Evolutionary conservation across 805 yeast genomes (phyloP).

Genomic region (Wickerhamomyces mucosus): DNA sequence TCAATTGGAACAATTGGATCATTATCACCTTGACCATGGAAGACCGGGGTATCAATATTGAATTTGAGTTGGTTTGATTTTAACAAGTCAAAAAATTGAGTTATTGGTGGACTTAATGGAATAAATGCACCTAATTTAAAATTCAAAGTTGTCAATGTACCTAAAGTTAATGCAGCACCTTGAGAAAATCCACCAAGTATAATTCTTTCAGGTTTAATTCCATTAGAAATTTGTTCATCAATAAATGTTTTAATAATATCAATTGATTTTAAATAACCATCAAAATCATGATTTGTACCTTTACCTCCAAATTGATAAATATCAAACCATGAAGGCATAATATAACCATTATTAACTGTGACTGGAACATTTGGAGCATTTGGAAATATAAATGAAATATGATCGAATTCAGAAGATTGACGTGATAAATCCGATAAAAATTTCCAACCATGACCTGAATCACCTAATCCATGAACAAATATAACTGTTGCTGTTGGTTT

Average conservation of each 20-base stretch:
- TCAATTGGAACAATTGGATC: constrained; percentile 53
- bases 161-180: constrained; percentile 78
- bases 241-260: constrained; percentile 36
- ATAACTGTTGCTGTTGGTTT: constrained; percentile 58
- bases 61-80: constrained; percentile 11
- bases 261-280: constrained; percentile 44
- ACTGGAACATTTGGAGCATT: constrained; percentile 74
- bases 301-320: constrained; percentile 43
- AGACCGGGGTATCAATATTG: constrained; percentile 63
- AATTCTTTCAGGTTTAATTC: constrained; percentile 55
- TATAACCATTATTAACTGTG: constrained; percentile 53
- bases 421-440: constrained; percentile 63
- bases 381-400: constrained; percentile 76
- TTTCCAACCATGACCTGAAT: constrained; percentile 82
- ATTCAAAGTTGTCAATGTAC: constrained; percentile 43
- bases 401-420: constrained; percentile 34
- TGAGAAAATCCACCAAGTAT: constrained; percentile 95
- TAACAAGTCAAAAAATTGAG: constrained; percentile 22
- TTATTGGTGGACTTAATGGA: constrained; percentile 63
- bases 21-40: constrained; percentile 79
- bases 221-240: constrained; percentile 38
- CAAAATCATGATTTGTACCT: constrained; percentile 34
- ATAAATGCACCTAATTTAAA: constrained; percentile 70
- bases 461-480: constrained; percentile 87
- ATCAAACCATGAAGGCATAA: constrained; percentile 86